Base-by-base conservation (phyloP, 2,329 filamentous ascomycete genomes). In the Trichophyton schoenleinii region DNA sequence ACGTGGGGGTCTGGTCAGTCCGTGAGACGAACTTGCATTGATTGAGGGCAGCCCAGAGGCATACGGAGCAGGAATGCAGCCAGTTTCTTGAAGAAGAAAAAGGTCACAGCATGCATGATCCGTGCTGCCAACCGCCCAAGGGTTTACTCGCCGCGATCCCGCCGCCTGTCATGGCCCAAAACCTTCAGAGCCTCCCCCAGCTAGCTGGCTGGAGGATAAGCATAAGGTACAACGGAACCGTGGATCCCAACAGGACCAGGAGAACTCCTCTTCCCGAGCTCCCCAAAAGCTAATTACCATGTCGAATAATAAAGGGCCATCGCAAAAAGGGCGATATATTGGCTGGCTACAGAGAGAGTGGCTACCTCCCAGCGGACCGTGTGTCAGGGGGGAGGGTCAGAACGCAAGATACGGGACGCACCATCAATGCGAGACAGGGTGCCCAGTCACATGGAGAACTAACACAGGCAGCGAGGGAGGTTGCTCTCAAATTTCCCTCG, bases 201-300 rank as follows among this genome's bases (percentile, higher is more conserved):
- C 22, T 13, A 4, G 34, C 34, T 38, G 6, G 25, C 49, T 34
- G 7, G 41, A 36, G 52, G 52, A 55, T 55, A 55, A 55, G 52
- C 28, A 36, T 55, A 36, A n/a, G 52, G 52, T 34, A 55, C 52
- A 36, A 55, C 52, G 52, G 52, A 36, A 55, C 52, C 52, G 28
- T 55, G 52, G 52, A 36, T 55, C 52, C 52, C 52, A 34, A 34
- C 20, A 15, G 3, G 28, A 13, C 28, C 15, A 20, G 34, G 52
- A 36, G n/a, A 36, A 55, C 25, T 20, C 25, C 49, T 25, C 31
- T 38, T 55, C 31, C 31, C 52, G 28, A n/a, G 15, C 25, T 28
- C 46, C 46, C 52, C 52, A 13, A 38, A 55, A 55, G 52, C 52
- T 55, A 55, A 55, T 55, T 52, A 52, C 46, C 46, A 49, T 49